Base-by-base conservation (phyloP, 2,329 filamentous ascomycete genomes). In the Elsinoe batatas region DNA sequence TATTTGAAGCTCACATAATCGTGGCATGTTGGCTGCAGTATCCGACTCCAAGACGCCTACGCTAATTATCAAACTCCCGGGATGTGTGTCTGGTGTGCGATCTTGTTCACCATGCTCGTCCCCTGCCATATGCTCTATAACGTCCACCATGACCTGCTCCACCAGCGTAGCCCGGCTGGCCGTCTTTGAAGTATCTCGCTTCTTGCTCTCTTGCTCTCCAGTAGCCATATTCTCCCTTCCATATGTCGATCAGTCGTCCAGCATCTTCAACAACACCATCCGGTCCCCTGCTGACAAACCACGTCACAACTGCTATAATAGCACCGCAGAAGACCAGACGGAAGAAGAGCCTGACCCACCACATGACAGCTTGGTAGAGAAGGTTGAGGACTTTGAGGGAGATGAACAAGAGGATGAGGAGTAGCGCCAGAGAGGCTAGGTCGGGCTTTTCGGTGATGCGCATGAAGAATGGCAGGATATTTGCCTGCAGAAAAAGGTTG, bases 281-380 rank as follows among this genome's bases (percentile, higher is more conserved):
- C 13, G 84, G 67, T 0, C 89, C 84, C 2, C 88, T 74, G 17
- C 64, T 70, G 64, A 83, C 82, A 68, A 80, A 56, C 76, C 76
- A 80, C 15, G 82, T 72, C 0, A 75, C 75, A 0, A 82, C 40
- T 0, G 76, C 74, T 3, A 77, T 71, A 2, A 91, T 61, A 1
- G 73, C 67, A 1, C 77, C 78, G 81, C 83, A 93, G 60, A 89
- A 81, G 1, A 79, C 68, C 40, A 89, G 61, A 20, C 79, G 72
- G 60, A 88, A 68, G 10, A 77, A 76, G 56, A 95, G 66, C n/a
- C 79, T 74, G 53, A 89, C 80, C 82, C 88, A 89, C 74, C 84
- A 94, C 65, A 89, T 73, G 57, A 95, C 76, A 17, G 88, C 72
- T 58, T 88, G 80, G 59, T 83, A 82, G 15, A 89, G 73, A 73